phyloP scores from a whole-genome alignment of 1,139 yeast genomes.

The Zygoascus hellenicus region DNA sequence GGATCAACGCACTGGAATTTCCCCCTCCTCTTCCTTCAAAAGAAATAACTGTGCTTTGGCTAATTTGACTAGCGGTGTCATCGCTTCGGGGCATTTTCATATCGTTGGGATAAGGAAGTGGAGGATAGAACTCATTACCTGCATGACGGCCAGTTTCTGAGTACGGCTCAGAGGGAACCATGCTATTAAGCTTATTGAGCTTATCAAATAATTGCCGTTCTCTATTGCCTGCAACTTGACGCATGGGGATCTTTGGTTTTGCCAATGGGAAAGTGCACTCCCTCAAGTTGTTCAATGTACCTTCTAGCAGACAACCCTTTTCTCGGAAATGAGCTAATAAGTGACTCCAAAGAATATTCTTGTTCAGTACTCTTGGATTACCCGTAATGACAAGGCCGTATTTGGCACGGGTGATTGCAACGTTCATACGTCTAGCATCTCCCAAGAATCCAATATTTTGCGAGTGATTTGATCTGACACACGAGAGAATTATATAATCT shows the following conservation, averaged over 20 bases:
- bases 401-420: conserved; percentile 86
- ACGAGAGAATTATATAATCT: conserved; percentile 79
- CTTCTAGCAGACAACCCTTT: conserved; percentile 85
- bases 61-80: not conserved
- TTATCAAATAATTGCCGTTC: no score
- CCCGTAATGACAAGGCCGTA: conserved; percentile 81
- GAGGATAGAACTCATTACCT: conserved; percentile 1
- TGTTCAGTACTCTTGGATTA: conserved; percentile 71
- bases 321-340: conserved; percentile 74
- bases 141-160: not conserved
- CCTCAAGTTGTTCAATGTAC: conserved; percentile 77
- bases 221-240: not conserved
- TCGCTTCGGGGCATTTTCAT: not conserved
- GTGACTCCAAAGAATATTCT: conserved; percentile 74
- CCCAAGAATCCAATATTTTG: conserved; percentile 81
- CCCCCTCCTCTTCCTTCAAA: not conserved
- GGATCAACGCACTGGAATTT: not conserved
- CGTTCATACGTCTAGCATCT: conserved; percentile 88
- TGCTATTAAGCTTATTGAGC: no score
- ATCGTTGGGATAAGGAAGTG: not conserved
- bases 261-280: conserved; percentile 53
- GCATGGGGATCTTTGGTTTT: conserved; percentile 22
- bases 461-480: conserved; percentile 85
- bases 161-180: no score
- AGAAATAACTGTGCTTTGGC: not conserved